Evolutionary conservation across 352 stramenopile genomes (phyloP), one percentile per base, ranked within the genome.

Genomic region (Pythium myriotylum): DNA sequence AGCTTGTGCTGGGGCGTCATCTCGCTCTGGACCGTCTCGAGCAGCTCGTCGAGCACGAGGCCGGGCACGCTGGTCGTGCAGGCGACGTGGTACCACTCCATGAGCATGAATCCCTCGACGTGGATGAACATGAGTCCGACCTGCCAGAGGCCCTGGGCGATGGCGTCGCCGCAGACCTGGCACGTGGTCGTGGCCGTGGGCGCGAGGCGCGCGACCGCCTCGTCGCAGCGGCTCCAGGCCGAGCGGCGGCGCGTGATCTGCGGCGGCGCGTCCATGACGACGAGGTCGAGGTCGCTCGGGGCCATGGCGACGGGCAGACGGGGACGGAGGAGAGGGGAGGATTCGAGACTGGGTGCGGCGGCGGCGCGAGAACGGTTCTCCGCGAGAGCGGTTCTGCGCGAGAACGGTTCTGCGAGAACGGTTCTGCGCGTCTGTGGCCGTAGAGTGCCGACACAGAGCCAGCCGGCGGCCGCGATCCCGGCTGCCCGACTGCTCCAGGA

Each of bases 101-200:
- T 90, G 62, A 93, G 76, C 84, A 93, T 91, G 72, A 91, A 93
- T 54, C 84, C 84, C 39, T 93, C 84, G 60, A 89, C 71, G 72
- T 93, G 84, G 61, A 91, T 81, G 64, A 91, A 93, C 84, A 93
- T 93, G 66, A 89, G 78, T 1, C 84, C 84, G 53, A 93, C 67
- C 51, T 91, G 82, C 77, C 84, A 89, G 45, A 79, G 66, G 64
- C 79, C 84, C 50, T 86, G 71, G 46, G 56, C 61, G 52, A 93
- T 92, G 46, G 73, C 71, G 26, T 65, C 67, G 54, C 59, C 76
- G 69, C 84, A 93, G 4, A 89, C 80, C 50, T 93, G 84, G 63
- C 84, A 93, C 9, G 80, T 93, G 14, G 84, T 91, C 26, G 84
- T 93, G 47, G 74, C 73, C 26, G 84, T 91, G 9, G 79, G 82